A percentile compares a stretch with the other conserved stretches of the same genome.
phyloP scores from a whole-genome alignment of 768 basidiomycete species.

The Podaxis rugospora region DNA sequence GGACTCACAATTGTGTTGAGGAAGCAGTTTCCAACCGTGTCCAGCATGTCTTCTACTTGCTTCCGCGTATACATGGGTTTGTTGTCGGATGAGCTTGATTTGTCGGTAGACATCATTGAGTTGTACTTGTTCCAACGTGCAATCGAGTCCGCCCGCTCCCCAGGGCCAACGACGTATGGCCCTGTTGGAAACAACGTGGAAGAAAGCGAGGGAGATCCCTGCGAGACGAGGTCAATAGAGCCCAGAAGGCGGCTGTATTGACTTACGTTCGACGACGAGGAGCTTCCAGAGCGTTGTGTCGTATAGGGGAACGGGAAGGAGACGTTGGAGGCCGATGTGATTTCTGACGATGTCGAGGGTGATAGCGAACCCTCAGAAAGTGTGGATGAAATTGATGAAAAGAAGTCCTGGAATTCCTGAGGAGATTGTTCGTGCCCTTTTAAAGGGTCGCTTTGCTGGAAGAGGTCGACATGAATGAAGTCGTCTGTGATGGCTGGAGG shows the following conservation, averaged over 20 bases:
- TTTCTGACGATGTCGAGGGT: constrained; percentile 23
- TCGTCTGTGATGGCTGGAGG: constrained; percentile 2
- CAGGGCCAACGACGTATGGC: constrained; percentile 3
- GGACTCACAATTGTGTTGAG: constrained; percentile 24
- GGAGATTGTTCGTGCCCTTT: constrained; percentile 1
- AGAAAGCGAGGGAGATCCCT: constrained; percentile 14
- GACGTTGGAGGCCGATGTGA: constrained; percentile 12
- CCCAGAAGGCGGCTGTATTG: constrained; percentile 1
- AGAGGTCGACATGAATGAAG: constrained; percentile 14
- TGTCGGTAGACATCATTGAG: not conserved
- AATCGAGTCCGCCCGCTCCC: constrained; percentile 7
- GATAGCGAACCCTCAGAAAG: constrained; percentile 22
- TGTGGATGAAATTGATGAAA: constrained; percentile 10
- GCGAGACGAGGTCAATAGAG: constrained; percentile 9
- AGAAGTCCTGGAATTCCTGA: constrained; percentile 10
- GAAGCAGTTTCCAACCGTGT: constrained; percentile 24
- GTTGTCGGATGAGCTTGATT: constrained; percentile 14
- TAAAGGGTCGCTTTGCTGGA: constrained; percentile 7
- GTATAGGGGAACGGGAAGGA: constrained; percentile 8
- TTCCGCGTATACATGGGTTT: constrained; percentile 26
- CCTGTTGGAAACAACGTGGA: constrained; percentile 11
- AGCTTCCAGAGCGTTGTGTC: constrained; percentile 7
- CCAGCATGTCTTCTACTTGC: constrained; percentile 27
- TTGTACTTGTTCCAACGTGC: constrained; percentile 6
- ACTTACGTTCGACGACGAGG: constrained; percentile 9